A percentile compares a stretch with the other conserved stretches of the same genome.
Conservation (phyloP, 345 rosid genomes). For the Angophora floribunda region DNA sequence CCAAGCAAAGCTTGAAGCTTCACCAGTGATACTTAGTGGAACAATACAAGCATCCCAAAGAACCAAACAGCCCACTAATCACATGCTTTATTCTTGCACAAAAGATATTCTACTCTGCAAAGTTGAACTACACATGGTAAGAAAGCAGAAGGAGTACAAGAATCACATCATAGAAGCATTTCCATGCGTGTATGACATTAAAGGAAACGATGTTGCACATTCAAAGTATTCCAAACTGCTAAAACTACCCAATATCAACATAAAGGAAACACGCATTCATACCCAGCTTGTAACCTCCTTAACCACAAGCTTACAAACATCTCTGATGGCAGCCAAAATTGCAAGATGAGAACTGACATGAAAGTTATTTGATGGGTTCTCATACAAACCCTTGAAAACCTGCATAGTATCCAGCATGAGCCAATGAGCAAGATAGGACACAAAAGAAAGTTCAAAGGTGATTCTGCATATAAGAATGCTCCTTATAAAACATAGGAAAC, state of each 20-base stretch:
- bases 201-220: not conserved
- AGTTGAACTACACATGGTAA: not conserved
- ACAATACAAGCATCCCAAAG: not conserved
- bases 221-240: not conserved
- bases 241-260: not conserved
- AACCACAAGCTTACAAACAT: constrained; percentile 88
- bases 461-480: not conserved
- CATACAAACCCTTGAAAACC: constrained; percentile 91
- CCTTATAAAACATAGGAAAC: constrained; percentile 3
- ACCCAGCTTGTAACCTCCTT: constrained; percentile 99
- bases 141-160: not conserved
- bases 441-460: not conserved
- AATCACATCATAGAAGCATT: not conserved
- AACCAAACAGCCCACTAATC: not conserved
- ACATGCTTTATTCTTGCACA: not conserved
- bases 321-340: constrained; percentile 83
- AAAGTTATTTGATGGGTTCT: constrained; percentile 66
- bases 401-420: constrained; percentile 1
- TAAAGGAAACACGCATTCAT: not conserved
- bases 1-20: not conserved
- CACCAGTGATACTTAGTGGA: not conserved
- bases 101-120: not conserved
- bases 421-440: not conserved
- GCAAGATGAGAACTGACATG: constrained; percentile 75
- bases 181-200: not conserved